Evolutionary conservation across 331 rosid species (phyloP), one percentile per base, ranked within the genome.

Genomic region (Cydonia oblonga): DNA sequence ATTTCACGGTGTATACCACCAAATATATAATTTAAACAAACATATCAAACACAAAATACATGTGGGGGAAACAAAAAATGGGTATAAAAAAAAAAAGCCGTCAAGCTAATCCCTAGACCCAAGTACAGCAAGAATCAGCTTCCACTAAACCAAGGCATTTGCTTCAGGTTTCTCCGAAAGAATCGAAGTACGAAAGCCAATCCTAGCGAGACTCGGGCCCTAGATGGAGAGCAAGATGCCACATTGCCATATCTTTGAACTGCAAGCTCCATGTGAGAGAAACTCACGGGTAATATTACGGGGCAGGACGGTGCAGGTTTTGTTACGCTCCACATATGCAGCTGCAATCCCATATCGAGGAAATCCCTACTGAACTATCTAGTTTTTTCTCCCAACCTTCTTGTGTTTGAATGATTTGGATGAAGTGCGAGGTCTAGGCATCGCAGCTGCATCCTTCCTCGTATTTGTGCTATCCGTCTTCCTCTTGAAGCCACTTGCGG

Each of bases 401-500:
- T 75, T 78, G 63, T 56, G 80, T 52, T 66, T 59, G 62, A 62
- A 58, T 14, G 75, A 46, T 74, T 79, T 86, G 68, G 87, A 75
- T 77, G 78, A 78, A 63, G 53, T 16, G 52, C 16, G 42, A 35
- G 81, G 76, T 54, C 53, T 83, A 59, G 22, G 63, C 75, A 51
- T 64, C 11, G 57, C 68, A 40, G 72, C 74, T 79, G 72, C 72
- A 59, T 68, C 81, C 61, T 79, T 75, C 70, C 29, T 46, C 14
- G 1, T 66, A 44, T 60, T 80, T 40, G 64, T 40, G 3, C 7
- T 54, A 62, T 60, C 76, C 30, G 23, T 59, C 53, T 82, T 90
- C 79, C 81, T 73, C 82, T 83, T 82, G 60, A 66, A 75, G 64
- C 58, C 73, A 4, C 71, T 76, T 46, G 26, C 30, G 64, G 76